Evolutionary conservation across 2,329 filamentous ascomycete species (phyloP), one percentile per base, ranked within the genome.

Genomic region (Penicillium hesseltinei): DNA sequence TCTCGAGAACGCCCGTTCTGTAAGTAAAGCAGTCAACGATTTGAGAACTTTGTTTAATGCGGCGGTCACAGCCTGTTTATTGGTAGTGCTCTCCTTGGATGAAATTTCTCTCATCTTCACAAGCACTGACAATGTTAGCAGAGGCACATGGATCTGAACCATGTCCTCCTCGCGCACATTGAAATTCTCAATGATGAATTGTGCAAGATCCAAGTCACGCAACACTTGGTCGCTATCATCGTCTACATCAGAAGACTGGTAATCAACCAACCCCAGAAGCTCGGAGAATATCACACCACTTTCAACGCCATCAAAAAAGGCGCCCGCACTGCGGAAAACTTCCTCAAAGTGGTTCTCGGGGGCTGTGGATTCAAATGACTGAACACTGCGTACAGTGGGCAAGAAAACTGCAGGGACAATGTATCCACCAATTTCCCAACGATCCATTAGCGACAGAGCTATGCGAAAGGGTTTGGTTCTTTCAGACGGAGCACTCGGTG

Each of bases 251-350:
- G 81, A 81, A 27, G 75, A 55, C 46, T 78, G 72, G 19, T 78
- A 77, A 33, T 78, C 75, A 58, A 94, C 78, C 42, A 94, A 81
- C 13, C 84, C 80, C 55, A 91, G 78, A 55, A 96, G 81, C 70
- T 96, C 91, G 47, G 88, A 87, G 80, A 95, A 99, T 46, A 99
- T 96, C 21, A 97, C 80, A 8, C 90, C 89, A 67, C 92, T 96
- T 75, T 99, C 94, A 39, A 97, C 93, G 5, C 93, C 93, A 70
- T 99, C 94, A 65, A 99, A 99, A 76, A 99, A 99, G 40, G 94
- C 88, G 70, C 90, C 96, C 5, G 93, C 94, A 71, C 93, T 97
- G 64, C 91, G 87, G 64, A 97, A 82, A 3, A 97, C 92, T 73
- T 99, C 94, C 15, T 86, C 82, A 60, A 94, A 91, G 57, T 93